These are phyloP conservation scores for Saccharomycopsis crataegensis DNA, from an alignment of 1,139 yeast species.

Conservation along the genomic window DNA sequence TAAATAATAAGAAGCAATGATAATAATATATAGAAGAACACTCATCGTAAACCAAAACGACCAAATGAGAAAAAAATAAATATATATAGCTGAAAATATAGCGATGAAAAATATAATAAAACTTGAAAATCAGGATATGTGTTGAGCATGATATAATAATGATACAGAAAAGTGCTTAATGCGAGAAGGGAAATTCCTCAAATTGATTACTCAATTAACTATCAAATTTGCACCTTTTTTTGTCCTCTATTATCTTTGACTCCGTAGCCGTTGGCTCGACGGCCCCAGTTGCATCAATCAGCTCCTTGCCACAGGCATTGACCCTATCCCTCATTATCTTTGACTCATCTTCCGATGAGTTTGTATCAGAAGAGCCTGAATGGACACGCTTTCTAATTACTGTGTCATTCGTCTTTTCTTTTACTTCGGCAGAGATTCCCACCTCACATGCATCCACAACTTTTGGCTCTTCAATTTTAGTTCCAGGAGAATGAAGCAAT, in stretches of 20 bases:
- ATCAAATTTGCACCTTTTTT: background rate
- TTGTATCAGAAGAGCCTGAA: slow-evolving; percentile 3
- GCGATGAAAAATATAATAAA: too few relatives aligned
- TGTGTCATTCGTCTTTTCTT: background rate
- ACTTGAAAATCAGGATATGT: background rate
- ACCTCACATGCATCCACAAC: background rate
- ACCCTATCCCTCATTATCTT: background rate
- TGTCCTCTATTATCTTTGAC: background rate
- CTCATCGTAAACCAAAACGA: background rate
- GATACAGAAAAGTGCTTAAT: background rate
- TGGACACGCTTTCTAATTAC: slow-evolving; percentile 3
- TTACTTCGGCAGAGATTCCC: too few relatives aligned
- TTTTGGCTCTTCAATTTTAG: background rate
- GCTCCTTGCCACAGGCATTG: too few relatives aligned
- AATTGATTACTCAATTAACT: background rate
- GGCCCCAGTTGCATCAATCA: too few relatives aligned
- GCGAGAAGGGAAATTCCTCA: background rate
- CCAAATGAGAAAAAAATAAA: background rate
- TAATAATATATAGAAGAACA: background rate
- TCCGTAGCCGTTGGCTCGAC: too few relatives aligned
- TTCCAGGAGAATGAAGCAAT: background rate
- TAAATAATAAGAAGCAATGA: background rate
- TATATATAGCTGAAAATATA: too few relatives aligned
- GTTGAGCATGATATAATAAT: background rate
- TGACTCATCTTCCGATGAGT: background rate